Percentiles rank a stretch among this genome's conserved stretches.
These are phyloP conservation scores for Gamarada debralockiae DNA, from an alignment of 495 filamentous ascomycete species.

Conservation along the genomic window DNA sequence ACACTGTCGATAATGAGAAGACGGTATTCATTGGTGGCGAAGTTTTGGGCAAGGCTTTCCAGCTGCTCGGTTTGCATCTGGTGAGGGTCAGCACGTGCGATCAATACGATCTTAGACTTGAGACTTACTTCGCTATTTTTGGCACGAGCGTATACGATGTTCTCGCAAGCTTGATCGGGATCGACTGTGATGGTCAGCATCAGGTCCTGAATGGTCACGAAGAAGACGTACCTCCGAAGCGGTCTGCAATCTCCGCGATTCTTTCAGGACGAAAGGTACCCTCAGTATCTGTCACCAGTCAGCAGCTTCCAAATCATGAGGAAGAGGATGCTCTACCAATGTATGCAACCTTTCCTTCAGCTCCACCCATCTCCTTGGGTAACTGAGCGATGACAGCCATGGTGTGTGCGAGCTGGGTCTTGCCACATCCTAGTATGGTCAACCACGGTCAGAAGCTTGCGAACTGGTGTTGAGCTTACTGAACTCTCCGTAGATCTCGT, in stretches of 20 bases:
- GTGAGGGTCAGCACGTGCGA: background rate
- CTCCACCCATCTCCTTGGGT: conserved; percentile 64
- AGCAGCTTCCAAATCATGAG: background rate
- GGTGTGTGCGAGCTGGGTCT: conserved; percentile 66
- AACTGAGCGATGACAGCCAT: conserved; percentile 65
- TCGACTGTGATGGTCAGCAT: conserved; percentile 15
- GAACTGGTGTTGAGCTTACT: conserved; percentile 35
- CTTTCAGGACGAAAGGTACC: conserved; percentile 74
- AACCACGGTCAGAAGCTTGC: background rate
- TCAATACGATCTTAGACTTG: background rate
- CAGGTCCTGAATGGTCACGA: background rate
- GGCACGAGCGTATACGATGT: conserved; percentile 69
- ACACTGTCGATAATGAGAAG: conserved; percentile 75
- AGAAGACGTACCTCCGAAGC: conserved; percentile 51
- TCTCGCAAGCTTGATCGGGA: conserved; percentile 51
- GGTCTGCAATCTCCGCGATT: conserved; percentile 65
- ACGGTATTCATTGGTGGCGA: conserved; percentile 65
- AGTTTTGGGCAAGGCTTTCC: conserved; percentile 60
- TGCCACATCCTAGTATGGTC: conserved; percentile 52
- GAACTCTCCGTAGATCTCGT: conserved; percentile 72
- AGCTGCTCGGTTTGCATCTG: conserved; percentile 69
- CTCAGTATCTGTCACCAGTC: conserved; percentile 56
- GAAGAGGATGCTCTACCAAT: conserved; percentile 43
- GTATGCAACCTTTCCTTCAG: conserved; percentile 75
- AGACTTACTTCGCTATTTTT: conserved; percentile 58